Base-by-base conservation (phyloP, 805 yeast genomes). In the Zygoascus tannicola region DNA sequence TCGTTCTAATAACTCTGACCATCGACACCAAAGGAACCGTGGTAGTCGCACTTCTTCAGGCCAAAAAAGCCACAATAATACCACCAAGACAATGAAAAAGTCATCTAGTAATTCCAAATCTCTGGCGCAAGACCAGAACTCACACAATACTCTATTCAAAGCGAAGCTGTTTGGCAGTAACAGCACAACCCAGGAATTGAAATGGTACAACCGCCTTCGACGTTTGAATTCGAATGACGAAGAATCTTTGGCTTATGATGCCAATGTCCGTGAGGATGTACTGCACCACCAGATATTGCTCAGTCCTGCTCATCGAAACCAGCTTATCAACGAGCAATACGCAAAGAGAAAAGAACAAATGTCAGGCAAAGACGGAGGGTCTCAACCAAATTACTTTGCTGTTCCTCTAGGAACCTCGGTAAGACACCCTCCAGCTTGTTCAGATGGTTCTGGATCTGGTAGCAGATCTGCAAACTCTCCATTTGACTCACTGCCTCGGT, bases 171-270 rank as follows among this genome's bases (percentile, higher is more conserved):
- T 10, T 10, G 20, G 20, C n/a, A 16, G 22, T n/a, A 35, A 14
- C 23, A 10, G 7, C 21, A 14, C 23, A 8, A 21, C 16, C 4
- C 38, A 35, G n/a, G 38, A 35, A 18, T 15, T 35, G 23, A 35
- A 35, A 35, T 35, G 38, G 38, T 35, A 35, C 23, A 35, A 35
- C 21, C 38, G 22, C 10, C 22, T 35, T 16, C n/a, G 38, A 19
- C 22, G 18, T 21, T 35, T 35, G 26, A 35, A 35, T 16, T 35
- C 38, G 21, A 26, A 35, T 35, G 38, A 35, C 21, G 38, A 35
- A 7, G 38, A 35, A 35, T 35, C 38, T 5, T 21, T 35, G 38
- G 7, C 22, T 14, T 35, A 35, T 19, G 38, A 35, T 19, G 38
- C 26, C 3, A 35, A 16, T 21, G 38, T n/a, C n/a, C n/a, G n/a